A percentile compares a stretch with the other conserved stretches of the same genome.
These are phyloP conservation scores for Pseudogymnoascus sp. DNA, from an alignment of 2,329 filamentous ascomycete genomes.

Conservation along the genomic window DNA sequence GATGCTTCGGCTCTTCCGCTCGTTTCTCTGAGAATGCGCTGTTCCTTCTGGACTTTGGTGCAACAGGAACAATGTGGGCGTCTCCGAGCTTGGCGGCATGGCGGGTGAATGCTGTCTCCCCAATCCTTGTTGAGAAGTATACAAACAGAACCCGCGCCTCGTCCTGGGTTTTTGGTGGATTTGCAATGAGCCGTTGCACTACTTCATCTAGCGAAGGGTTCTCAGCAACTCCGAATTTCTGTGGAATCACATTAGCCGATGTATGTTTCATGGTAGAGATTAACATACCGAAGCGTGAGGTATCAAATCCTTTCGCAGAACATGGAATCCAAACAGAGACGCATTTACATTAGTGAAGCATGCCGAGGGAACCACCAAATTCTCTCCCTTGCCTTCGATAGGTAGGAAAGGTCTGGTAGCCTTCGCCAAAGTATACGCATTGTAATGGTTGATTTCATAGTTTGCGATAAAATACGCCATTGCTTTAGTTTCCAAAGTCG, in stretches of 20 bases:
- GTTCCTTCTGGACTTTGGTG: constrained; percentile 24
- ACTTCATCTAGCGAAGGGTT: constrained; percentile 75
- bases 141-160: constrained; percentile 67
- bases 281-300: constrained; percentile 54
- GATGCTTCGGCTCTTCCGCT: constrained; percentile 37
- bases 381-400: constrained; percentile 55
- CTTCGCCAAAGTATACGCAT: constrained; percentile 47
- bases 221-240: constrained; percentile 75
- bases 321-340: constrained; percentile 69
- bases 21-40: constrained; percentile 34
- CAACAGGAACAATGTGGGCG: constrained; percentile 65
- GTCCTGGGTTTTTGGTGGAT: constrained; percentile 57
- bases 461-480: constrained; percentile 78
- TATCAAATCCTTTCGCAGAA: constrained; percentile 68
- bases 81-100: constrained; percentile 52
- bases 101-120: constrained; percentile 55
- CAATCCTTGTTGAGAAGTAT: constrained; percentile 72
- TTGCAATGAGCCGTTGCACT: constrained; percentile 61
- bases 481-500: constrained; percentile 54
- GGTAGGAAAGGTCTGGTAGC: constrained; percentile 60
- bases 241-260: constrained; percentile 8
- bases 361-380: constrained; percentile 60
- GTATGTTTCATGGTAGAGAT: neutral
- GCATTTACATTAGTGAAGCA: constrained; percentile 79
- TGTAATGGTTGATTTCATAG: constrained; percentile 71